phyloP scores from a whole-genome alignment of 2,329 filamentous ascomycete species.

The Neonectria faginata region DNA sequence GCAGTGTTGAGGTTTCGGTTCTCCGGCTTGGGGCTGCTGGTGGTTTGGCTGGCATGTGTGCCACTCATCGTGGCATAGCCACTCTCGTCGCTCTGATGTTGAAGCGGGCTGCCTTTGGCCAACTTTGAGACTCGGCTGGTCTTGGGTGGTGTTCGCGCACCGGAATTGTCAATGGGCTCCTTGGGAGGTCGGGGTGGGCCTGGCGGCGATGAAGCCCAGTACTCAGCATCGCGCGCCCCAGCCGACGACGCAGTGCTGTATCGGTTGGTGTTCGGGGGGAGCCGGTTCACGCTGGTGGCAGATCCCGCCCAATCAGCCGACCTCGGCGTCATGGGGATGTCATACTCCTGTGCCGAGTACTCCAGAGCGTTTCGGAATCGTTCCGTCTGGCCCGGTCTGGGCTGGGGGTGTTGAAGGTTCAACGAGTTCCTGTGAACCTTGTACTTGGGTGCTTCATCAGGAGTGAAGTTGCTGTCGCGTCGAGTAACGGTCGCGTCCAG shows the following conservation, averaged over 20 bases:
- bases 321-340: conserved; percentile 68
- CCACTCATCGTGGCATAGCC: conserved; percentile 54
- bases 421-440: conserved; percentile 84
- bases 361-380: conserved; percentile 81
- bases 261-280: conserved; percentile 59
- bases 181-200: conserved; percentile 72
- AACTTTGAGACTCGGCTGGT: conserved; percentile 63
- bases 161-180: conserved; percentile 65
- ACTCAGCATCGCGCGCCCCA: conserved; percentile 53
- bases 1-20: conserved; percentile 68
- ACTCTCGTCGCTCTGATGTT: conserved; percentile 67
- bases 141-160: conserved; percentile 60
- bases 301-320: conserved; percentile 74
- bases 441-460: conserved; percentile 82
- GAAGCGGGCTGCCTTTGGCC: conserved; percentile 66
- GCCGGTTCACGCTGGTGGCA: conserved; percentile 67
- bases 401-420: conserved; percentile 84
- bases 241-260: conserved; percentile 60
- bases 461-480: conserved; percentile 63
- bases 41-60: conserved; percentile 58
- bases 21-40: conserved; percentile 66
- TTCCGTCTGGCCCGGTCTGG: conserved; percentile 77
- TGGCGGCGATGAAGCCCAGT: conserved; percentile 58
- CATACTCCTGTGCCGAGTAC: conserved; percentile 76
- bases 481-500: conserved; percentile 49